phyloP scores from a whole-genome alignment of 2,329 filamentous ascomycete species.

The Stemphylium lycopersici region DNA sequence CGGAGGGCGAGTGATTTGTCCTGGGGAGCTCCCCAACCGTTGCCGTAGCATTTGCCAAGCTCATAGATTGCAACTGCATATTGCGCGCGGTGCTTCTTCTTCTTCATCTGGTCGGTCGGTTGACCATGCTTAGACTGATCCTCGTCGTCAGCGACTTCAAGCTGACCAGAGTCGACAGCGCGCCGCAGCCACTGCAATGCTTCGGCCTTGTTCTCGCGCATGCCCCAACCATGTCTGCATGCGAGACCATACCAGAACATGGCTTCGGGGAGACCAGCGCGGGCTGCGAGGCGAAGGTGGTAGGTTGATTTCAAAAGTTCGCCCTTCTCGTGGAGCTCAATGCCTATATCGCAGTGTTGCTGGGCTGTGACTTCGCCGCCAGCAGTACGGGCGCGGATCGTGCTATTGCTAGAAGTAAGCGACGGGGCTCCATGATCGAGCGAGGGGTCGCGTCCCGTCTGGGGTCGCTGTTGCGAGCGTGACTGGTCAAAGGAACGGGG shows the following conservation, averaged over 20 bases:
- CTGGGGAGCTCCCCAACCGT: constrained; percentile 95
- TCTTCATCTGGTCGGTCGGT: constrained; percentile 69
- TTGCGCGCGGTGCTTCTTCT: constrained; percentile 85
- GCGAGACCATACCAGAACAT: constrained; percentile 97
- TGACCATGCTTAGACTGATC: constrained; percentile 66
- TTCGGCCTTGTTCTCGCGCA: constrained; percentile 88
- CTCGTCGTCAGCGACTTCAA: constrained; percentile 85
- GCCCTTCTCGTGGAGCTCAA: constrained; percentile 86
- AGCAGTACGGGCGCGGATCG: constrained; percentile 54
- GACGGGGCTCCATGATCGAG: constrained; percentile 40
- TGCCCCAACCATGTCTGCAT: constrained; percentile 96
- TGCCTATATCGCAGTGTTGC: constrained; percentile 87
- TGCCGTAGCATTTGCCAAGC: constrained; percentile 94
- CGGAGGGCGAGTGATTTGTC: constrained; percentile 86
- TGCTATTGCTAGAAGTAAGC: constrained; percentile 52
- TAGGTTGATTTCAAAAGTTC: constrained; percentile 94
- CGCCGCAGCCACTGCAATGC: constrained; percentile 91
- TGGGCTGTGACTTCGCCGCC: constrained; percentile 75
- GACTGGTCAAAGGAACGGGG: constrained; percentile 44
- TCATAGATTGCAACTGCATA: constrained; percentile 97
- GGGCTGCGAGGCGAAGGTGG: constrained; percentile 87
- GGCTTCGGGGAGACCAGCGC: constrained; percentile 83
- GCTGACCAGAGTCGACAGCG: constrained; percentile 81
- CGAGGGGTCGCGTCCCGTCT: constrained; percentile 22
- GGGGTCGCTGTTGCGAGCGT: constrained; percentile 22